phyloP scores from a whole-genome alignment of 192 early-diverging fungal genomes.

The Rhizophagus sp. region DNA sequence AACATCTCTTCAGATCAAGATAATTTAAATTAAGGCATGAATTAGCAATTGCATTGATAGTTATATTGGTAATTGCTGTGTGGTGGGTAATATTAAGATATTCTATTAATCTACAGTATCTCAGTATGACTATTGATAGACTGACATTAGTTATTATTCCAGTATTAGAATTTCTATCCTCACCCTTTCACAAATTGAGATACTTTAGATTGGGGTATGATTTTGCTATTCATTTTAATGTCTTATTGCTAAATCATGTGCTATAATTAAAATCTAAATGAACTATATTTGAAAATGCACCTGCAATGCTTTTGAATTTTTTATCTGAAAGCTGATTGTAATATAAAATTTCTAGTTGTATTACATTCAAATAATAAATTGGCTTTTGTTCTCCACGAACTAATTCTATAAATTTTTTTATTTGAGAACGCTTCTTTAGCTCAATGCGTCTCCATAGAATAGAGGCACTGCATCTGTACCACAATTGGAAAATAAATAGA shows the following conservation, averaged over 20 bases:
- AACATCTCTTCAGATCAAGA: too few relatives aligned
- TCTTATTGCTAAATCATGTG: slow-evolving; percentile 1
- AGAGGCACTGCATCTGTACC: background rate
- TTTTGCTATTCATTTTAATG: slow-evolving; percentile 21
- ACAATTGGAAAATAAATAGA: background rate
- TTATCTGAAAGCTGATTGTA: slow-evolving; percentile 13
- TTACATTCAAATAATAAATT: slow-evolving; percentile 24
- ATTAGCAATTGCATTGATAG: too few relatives aligned
- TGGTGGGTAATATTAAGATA: background rate
- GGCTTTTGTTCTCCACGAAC: background rate
- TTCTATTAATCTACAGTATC: slow-evolving; percentile 20
- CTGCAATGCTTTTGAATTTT: slow-evolving; percentile 12
- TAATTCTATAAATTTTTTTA: slow-evolving; percentile 18
- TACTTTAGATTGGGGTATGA: slow-evolving; percentile 19
- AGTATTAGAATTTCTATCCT: too few relatives aligned
- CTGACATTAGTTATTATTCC: background rate
- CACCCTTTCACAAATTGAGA: slow-evolving; percentile 1
- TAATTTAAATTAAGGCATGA: too few relatives aligned
- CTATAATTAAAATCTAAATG: slow-evolving; percentile 12
- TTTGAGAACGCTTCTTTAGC: background rate
- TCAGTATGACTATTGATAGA: background rate
- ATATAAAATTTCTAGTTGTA: background rate
- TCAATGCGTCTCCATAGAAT: background rate
- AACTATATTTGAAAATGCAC: slow-evolving; percentile 11
- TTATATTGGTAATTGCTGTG: too few relatives aligned